Conservation (phyloP, 768 basidiomycete genomes). For the Peribolospora kevripleyi region DNA sequence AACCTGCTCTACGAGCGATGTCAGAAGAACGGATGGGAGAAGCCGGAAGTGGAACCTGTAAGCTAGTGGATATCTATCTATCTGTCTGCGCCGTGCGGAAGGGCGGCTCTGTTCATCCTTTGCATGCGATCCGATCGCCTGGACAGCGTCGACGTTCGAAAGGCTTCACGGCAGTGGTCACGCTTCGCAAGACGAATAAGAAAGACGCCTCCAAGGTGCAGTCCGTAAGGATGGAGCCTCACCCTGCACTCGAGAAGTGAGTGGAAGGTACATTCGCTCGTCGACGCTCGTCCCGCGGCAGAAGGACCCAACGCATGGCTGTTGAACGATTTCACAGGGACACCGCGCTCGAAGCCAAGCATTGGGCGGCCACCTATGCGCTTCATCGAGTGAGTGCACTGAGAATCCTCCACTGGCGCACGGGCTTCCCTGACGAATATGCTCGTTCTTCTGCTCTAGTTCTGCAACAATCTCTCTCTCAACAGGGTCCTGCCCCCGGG, state of each 20-base stretch:
- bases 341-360: slow-evolving; percentile 57
- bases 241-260: slow-evolving; percentile 15
- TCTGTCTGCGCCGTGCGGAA: neutral
- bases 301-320: neutral
- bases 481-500: slow-evolving; percentile 55
- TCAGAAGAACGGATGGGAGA: slow-evolving; percentile 74
- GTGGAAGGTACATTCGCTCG: neutral
- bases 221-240: slow-evolving; percentile 46
- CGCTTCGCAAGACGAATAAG: slow-evolving; percentile 42
- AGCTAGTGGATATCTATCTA: slow-evolving; percentile 6
- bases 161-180: slow-evolving; percentile 37
- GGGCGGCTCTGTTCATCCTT: slow-evolving; percentile 2
- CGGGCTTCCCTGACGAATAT: neutral
- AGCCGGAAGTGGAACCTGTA: slow-evolving; percentile 54
- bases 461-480: slow-evolving; percentile 18
- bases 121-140: neutral
- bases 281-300: neutral
- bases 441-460: slow-evolving; percentile 6
- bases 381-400: slow-evolving; percentile 43
- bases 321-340: slow-evolving; percentile 25
- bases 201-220: slow-evolving; percentile 37
- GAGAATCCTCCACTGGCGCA: slow-evolving; percentile 16
- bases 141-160: slow-evolving; percentile 27
- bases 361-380: slow-evolving; percentile 32
- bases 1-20: slow-evolving; percentile 66